These are phyloP conservation scores for Kuraishia borneana DNA, from an alignment of 805 yeast genomes.

Conservation along the genomic window DNA sequence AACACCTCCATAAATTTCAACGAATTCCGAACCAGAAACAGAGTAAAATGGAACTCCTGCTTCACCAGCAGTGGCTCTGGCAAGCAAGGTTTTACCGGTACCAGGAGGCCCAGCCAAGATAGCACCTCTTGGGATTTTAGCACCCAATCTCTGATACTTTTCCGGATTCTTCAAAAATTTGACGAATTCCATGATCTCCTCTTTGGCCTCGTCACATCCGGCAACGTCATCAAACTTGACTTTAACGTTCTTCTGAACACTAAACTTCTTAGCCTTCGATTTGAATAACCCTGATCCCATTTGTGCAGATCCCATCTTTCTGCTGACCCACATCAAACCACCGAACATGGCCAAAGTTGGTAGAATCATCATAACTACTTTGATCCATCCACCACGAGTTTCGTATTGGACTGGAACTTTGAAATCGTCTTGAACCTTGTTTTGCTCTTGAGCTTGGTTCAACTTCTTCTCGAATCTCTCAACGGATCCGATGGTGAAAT, in stretches of 20 bases:
- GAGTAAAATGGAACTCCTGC: slow-evolving; percentile 90
- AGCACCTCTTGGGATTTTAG: slow-evolving; percentile 93
- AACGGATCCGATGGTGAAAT: slow-evolving; percentile 79
- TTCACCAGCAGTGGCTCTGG: slow-evolving; percentile 95
- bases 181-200: slow-evolving; percentile 93
- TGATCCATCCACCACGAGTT: slow-evolving; percentile 56
- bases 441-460: slow-evolving; percentile 63
- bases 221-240: slow-evolving; percentile 85
- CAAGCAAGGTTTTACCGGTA: slow-evolving; percentile 88
- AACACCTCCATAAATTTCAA: slow-evolving; percentile 96
- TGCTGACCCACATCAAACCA: slow-evolving; percentile 74
- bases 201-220: slow-evolving; percentile 90
- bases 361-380: slow-evolving; percentile 57
- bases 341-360: slow-evolving; percentile 89
- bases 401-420: slow-evolving; percentile 76
- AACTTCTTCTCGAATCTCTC: slow-evolving; percentile 79
- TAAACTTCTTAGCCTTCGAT: slow-evolving; percentile 69
- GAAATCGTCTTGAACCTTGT: slow-evolving; percentile 46
- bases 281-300: slow-evolving; percentile 58
- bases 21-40: slow-evolving; percentile 90
- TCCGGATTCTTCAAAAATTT: slow-evolving; percentile 76
- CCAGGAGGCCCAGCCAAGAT: slow-evolving; percentile 94
- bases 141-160: slow-evolving; percentile 81
- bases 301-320: slow-evolving; percentile 21
- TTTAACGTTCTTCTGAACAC: slow-evolving; percentile 74